These are phyloP conservation scores for Boletus vermiculosoides DNA, from an alignment of 768 basidiomycete species.

Conservation along the genomic window DNA sequence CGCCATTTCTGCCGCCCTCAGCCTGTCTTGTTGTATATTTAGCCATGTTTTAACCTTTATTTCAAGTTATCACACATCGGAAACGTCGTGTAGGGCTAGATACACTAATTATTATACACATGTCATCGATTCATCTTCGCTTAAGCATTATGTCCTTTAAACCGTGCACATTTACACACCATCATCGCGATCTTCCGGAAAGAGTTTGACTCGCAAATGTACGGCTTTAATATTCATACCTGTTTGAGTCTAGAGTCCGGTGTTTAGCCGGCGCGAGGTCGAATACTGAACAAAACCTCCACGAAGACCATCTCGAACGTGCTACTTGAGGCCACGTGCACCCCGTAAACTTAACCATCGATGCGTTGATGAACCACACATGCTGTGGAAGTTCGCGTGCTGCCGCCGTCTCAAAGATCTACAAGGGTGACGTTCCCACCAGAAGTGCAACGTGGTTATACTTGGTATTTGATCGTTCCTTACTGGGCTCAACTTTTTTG, in stretches of 20 bases:
- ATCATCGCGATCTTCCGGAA: neutral
- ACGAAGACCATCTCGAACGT: neutral
- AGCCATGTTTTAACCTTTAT: slow-evolving; percentile 4
- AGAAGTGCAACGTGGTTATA: neutral
- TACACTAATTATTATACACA: neutral
- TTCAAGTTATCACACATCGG: neutral
- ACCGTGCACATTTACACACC: neutral
- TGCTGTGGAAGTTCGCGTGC: neutral
- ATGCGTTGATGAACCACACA: neutral
- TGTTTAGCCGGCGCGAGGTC: no score
- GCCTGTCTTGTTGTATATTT: slow-evolving; percentile 10
- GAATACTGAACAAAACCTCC: no score
- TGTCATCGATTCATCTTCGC: neutral
- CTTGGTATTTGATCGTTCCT: neutral
- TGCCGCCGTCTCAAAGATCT: no score
- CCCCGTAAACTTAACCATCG: neutral
- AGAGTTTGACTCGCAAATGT: neutral
- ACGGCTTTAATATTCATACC: neutral
- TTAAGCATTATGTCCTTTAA: neutral
- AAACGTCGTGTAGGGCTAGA: neutral
- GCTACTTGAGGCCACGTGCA: no score
- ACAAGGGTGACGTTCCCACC: no score
- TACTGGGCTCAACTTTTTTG: neutral
- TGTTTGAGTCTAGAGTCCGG: no score
- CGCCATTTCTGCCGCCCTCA: neutral